These are phyloP conservation scores for Spiraea crenata DNA, from an alignment of 331 rosid species.

Conservation along the genomic window DNA sequence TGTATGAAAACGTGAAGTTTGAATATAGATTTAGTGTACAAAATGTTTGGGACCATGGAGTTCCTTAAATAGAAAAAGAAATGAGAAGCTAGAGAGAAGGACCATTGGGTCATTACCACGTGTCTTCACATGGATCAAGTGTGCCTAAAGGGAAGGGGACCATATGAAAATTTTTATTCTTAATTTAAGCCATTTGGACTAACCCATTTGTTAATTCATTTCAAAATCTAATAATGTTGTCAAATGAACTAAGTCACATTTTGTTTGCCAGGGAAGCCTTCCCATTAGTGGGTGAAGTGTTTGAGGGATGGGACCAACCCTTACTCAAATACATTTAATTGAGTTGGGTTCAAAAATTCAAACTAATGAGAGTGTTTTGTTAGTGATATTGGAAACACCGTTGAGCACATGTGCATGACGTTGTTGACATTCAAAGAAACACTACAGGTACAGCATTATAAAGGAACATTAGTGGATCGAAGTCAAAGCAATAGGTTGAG, in stretches of 20 bases:
- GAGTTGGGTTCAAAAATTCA: too few species aligned
- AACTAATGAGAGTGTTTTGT: too few species aligned
- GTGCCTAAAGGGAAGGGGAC: neutral
- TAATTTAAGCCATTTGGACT: too few species aligned
- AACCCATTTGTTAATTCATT: too few species aligned
- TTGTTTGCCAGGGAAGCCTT: too few species aligned
- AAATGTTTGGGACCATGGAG: slow-evolving; percentile 2
- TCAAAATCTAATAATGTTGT: too few species aligned
- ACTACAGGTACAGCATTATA: neutral
- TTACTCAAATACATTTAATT: neutral
- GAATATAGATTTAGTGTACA: neutral
- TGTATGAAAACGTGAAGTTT: slow-evolving; percentile 8
- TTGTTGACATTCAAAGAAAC: slow-evolving; percentile 31
- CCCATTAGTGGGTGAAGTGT: too few species aligned
- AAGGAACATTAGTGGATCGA: slow-evolving; percentile 24
- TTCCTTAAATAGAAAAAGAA: slow-evolving; percentile 22
- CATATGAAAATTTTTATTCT: too few species aligned
- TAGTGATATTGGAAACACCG: neutral
- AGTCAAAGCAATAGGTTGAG: slow-evolving; percentile 12
- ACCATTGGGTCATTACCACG: slow-evolving; percentile 19
- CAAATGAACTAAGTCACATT: too few species aligned
- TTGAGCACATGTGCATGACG: slow-evolving; percentile 23
- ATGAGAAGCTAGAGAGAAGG: neutral
- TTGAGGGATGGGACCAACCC: neutral
- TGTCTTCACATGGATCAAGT: slow-evolving; percentile 39